phyloP scores from a whole-genome alignment of 164 flowering plant genomes.

The Umbilicus rupestris region DNA sequence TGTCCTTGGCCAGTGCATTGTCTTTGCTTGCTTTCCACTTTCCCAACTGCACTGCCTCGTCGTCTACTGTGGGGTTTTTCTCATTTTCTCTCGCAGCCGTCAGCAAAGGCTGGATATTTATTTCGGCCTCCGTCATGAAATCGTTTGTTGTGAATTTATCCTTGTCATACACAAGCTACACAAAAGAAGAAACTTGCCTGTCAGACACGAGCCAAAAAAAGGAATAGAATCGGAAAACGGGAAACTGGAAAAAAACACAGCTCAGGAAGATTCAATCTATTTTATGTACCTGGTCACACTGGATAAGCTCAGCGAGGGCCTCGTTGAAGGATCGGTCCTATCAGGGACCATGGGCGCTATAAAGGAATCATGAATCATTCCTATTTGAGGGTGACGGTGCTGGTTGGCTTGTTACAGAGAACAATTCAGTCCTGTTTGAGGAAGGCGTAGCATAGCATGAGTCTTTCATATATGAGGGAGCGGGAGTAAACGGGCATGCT shows the following conservation, averaged over 20 bases:
- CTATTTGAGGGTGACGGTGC: neutral
- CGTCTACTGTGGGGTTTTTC: constrained; percentile 23
- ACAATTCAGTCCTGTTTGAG: neutral
- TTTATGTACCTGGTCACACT: constrained; percentile 1
- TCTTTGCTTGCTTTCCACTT: constrained; percentile 62
- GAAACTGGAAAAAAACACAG: too few relatives aligned
- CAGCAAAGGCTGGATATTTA: constrained; percentile 76
- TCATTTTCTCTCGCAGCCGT: constrained; percentile 72
- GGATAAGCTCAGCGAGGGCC: constrained; percentile 3
- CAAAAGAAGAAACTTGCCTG: neutral
- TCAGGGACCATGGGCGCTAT: neutral
- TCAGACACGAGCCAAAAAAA: neutral
- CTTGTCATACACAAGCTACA: constrained; percentile 87
- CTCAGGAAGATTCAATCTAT: neutral
- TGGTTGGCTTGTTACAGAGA: neutral
- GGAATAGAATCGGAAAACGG: too few relatives aligned
- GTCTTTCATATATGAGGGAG: neutral
- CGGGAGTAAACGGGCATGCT: neutral
- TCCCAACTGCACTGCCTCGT: constrained; percentile 55
- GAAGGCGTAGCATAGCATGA: neutral
- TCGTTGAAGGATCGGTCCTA: neutral
- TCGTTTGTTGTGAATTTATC: constrained; percentile 77
- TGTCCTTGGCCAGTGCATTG: constrained; percentile 56
- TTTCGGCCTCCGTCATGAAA: constrained; percentile 91
- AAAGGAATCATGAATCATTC: neutral